Evolutionary conservation across 2,329 filamentous ascomycete species (phyloP).

Genomic region (Ascochyta clinopodiicola): DNA sequence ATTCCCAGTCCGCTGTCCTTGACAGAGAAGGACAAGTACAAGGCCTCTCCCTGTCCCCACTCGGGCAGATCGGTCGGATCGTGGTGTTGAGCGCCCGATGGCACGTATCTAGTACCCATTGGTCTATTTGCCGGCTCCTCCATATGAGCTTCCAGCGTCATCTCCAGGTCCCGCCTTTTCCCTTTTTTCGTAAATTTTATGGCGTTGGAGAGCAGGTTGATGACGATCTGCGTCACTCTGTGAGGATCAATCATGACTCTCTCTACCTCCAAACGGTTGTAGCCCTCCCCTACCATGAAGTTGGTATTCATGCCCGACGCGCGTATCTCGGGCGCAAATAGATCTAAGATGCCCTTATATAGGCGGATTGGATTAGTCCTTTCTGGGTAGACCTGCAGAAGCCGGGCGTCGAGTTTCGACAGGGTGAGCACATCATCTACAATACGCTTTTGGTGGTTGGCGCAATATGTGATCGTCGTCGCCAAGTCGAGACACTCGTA

Average conservation of each 20-base stretch:
- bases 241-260: constrained; percentile 62
- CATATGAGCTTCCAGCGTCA: constrained; percentile 5
- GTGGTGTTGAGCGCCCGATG: constrained; percentile 56
- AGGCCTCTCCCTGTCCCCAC: constrained; percentile 4
- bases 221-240: constrained; percentile 32
- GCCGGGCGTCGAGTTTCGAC: constrained; percentile 29
- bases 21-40: constrained; percentile 17
- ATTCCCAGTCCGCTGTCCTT: constrained; percentile 13
- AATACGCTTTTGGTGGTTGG: constrained; percentile 40
- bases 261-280: constrained; percentile 54
- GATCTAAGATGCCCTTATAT: constrained; percentile 30
- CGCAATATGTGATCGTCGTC: constrained; percentile 36
- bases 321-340: constrained; percentile 15
- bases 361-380: constrained; percentile 29
- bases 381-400: constrained; percentile 29
- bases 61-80: constrained; percentile 50
- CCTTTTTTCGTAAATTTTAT: constrained; percentile 40
- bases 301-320: constrained; percentile 65
- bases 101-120: constrained; percentile 41
- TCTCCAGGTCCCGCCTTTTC: constrained; percentile 9
- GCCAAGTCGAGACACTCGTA: constrained; percentile 59
- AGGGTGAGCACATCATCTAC: constrained; percentile 33
- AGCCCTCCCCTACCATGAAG: constrained; percentile 55
- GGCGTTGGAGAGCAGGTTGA: constrained; percentile 42
- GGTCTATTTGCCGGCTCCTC: constrained; percentile 14